Evolutionary conservation across 495 filamentous ascomycete species (phyloP).

Genomic region (Apodospora peruviana): DNA sequence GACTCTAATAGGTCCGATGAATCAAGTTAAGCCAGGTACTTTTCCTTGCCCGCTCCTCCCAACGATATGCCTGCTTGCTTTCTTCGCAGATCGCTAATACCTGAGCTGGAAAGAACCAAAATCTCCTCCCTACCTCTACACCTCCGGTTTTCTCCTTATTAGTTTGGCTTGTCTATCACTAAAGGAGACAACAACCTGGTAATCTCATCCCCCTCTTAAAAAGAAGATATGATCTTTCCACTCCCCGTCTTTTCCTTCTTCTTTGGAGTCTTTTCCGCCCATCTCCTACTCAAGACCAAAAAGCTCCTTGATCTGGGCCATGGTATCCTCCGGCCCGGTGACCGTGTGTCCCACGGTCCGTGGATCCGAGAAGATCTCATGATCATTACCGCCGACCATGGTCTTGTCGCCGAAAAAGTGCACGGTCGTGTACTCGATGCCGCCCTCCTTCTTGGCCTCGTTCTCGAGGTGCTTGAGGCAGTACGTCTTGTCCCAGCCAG

Average conservation of each 20-base stretch:
- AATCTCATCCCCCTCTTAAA: no score
- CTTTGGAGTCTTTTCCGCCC: neutral
- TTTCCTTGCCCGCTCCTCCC: no score
- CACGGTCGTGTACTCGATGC: conserved; percentile 73
- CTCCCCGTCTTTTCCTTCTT: neutral
- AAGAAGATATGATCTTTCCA: no score
- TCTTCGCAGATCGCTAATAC: no score
- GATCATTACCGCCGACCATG: conserved; percentile 83
- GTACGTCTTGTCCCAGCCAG: conserved; percentile 98
- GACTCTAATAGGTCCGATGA: no score
- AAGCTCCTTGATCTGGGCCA: conserved; percentile 65
- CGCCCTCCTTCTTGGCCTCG: conserved; percentile 64
- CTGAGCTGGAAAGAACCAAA: no score
- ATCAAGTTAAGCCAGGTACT: no score
- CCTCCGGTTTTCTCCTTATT: no score
- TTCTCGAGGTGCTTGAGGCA: conserved; percentile 81
- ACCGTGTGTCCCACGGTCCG: conserved; percentile 83
- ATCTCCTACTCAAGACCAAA: conserved; percentile 54
- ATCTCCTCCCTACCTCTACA: no score
- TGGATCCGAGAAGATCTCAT: conserved; percentile 80
- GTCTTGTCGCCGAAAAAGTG: conserved; percentile 99
- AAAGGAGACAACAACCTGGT: no score
- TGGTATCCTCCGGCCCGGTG: conserved; percentile 73
- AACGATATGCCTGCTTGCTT: no score
- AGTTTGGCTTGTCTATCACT: no score